A percentile compares a stretch with the other conserved stretches of the same genome.
phyloP scores from a whole-genome alignment of 169 alveolate genomes.

The Plasmodium sp. region DNA sequence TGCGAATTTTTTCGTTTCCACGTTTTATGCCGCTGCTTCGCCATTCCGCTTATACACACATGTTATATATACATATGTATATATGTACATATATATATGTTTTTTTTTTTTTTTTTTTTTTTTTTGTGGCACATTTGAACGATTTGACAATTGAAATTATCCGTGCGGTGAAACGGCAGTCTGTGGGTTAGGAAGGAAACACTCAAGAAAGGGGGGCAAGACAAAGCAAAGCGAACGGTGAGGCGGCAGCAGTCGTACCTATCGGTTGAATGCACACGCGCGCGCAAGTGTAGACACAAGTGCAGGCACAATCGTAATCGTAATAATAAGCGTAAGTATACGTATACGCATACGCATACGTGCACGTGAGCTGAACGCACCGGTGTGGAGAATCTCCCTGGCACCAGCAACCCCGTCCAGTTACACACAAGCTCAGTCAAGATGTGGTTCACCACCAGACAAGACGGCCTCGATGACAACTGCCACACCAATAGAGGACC shows the following conservation, averaged over 20 bases:
- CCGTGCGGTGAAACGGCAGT: conserved; percentile 19
- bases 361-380: not conserved
- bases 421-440: conserved; percentile 1
- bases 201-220: not conserved
- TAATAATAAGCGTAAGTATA: not conserved
- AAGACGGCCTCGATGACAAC: conserved; percentile 91
- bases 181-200: not conserved
- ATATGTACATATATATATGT: not conserved
- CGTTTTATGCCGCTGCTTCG: not conserved
- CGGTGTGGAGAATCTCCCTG: not conserved
- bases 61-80: not conserved
- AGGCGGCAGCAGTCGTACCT: not conserved
- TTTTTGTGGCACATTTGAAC: conserved; percentile 49
- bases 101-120: not conserved
- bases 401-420: not conserved
- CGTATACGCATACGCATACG: not conserved
- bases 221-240: not conserved
- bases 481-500: conserved; percentile 91
- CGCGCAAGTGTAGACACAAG: not conserved
- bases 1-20: conserved; percentile 28
- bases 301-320: not conserved
- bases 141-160: conserved; percentile 29
- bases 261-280: conserved; percentile 9
- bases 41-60: not conserved
- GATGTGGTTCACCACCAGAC: conserved; percentile 92